These are phyloP conservation scores for Quercus variabilis DNA, from an alignment of 306 rosid species.

Conservation along the genomic window DNA sequence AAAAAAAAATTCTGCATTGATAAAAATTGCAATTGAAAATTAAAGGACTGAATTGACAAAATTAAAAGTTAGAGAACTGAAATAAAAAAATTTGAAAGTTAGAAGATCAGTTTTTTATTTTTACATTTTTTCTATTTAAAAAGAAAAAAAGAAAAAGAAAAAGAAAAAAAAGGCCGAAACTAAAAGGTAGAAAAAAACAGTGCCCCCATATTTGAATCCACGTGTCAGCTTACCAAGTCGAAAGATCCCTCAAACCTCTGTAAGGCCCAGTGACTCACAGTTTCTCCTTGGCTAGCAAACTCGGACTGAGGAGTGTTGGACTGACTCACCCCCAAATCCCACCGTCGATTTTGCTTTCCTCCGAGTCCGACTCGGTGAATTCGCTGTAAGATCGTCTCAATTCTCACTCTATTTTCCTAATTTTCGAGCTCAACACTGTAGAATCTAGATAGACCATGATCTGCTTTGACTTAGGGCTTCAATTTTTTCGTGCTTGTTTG, in stretches of 20 bases:
- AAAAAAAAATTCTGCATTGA: too few species aligned
- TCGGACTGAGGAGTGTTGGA: slow-evolving; percentile 1
- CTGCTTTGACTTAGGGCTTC: slow-evolving; percentile 5
- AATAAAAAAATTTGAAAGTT: too few species aligned
- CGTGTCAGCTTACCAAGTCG: slow-evolving; percentile 27
- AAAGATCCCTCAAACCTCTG: slow-evolving; percentile 23
- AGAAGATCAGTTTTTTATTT: too few species aligned
- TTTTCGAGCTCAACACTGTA: background rate
- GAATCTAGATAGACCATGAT: background rate
- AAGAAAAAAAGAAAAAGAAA: too few species aligned
- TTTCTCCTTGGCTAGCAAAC: slow-evolving; percentile 19
- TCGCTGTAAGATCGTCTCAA: slow-evolving; percentile 25
- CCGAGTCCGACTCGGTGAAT: slow-evolving; percentile 18
- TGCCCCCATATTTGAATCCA: slow-evolving; percentile 12
- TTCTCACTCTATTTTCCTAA: background rate
- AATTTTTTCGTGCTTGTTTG: background rate
- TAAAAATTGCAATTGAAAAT: too few species aligned
- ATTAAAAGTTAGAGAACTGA: too few species aligned
- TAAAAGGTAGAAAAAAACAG: background rate
- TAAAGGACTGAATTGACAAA: too few species aligned
- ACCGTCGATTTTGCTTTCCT: slow-evolving; percentile 10
- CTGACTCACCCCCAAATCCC: slow-evolving; percentile 13
- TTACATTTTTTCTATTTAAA: too few species aligned
- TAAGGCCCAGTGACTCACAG: slow-evolving; percentile 22
- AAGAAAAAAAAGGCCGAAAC: background rate